Percentiles rank a stretch among this genome's conserved stretches.
These are phyloP conservation scores for Oryza coarctata DNA, from an alignment of 176 grass and related monocot genomes.

Conservation along the genomic window DNA sequence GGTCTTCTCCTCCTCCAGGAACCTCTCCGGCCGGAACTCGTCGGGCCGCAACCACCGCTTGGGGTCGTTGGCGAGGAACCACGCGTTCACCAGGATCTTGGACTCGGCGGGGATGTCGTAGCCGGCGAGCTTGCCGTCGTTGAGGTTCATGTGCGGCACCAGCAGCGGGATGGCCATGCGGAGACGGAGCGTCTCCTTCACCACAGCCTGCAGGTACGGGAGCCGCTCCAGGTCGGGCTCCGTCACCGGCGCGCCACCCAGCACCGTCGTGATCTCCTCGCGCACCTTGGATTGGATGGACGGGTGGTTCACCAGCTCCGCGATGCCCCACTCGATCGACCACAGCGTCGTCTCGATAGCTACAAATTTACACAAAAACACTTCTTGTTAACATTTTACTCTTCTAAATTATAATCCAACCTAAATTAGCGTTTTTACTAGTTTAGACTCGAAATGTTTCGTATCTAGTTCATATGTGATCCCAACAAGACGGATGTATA, in stretches of 20 bases:
- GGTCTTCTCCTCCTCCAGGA: slow-evolving; percentile 81
- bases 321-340: slow-evolving; percentile 98
- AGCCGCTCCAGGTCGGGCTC: slow-evolving; percentile 85
- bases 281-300: slow-evolving; percentile 65
- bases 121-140: slow-evolving; percentile 75
- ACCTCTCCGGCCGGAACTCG: slow-evolving; percentile 81
- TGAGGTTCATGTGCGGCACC: slow-evolving; percentile 99
- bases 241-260: slow-evolving; percentile 61
- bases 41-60: slow-evolving; percentile 76
- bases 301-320: slow-evolving; percentile 94
- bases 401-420: neutral
- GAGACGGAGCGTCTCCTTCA: slow-evolving; percentile 94
- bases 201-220: slow-evolving; percentile 84
- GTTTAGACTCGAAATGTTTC: too few species aligned
- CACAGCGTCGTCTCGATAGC: slow-evolving; percentile 98
- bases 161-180: slow-evolving; percentile 99
- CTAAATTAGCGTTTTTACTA: too few species aligned
- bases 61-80: slow-evolving; percentile 95
- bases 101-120: slow-evolving; percentile 95
- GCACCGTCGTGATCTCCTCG: slow-evolving; percentile 51
- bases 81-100: slow-evolving; percentile 97
- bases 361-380: slow-evolving; percentile 29
- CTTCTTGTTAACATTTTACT: neutral
- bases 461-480: neutral
- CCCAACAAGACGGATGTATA: too few species aligned